Percentiles rank a stretch among this genome's conserved stretches.
These are phyloP conservation scores for Fomes fomentarius DNA, from an alignment of 1,284 basidiomycete species.

Conservation along the genomic window DNA sequence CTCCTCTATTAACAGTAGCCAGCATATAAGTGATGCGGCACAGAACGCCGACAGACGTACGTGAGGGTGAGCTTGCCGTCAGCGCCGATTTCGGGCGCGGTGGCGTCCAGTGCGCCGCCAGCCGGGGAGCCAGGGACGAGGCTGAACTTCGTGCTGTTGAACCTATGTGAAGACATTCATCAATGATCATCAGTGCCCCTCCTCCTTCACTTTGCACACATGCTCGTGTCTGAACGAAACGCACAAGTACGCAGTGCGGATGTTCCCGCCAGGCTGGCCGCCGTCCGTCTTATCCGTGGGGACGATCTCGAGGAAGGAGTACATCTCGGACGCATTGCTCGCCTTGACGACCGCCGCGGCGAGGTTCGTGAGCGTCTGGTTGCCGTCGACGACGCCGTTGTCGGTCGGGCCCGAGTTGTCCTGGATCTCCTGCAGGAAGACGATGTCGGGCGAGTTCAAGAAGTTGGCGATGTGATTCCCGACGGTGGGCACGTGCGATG, in stretches of 20 bases:
- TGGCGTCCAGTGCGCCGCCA: constrained; percentile 52
- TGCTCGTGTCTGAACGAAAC: constrained; percentile 6
- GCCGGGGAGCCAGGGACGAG: constrained; percentile 51
- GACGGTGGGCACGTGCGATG: constrained; percentile 46
- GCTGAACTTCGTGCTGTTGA: constrained; percentile 51
- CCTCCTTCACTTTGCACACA: background rate
- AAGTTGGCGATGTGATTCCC: constrained; percentile 56
- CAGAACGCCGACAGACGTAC: constrained; percentile 33
- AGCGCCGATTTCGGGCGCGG: constrained; percentile 40
- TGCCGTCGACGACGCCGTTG: constrained; percentile 56
- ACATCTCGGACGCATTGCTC: constrained; percentile 40
- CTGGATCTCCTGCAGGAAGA: constrained; percentile 69
- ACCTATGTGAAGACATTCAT: constrained; percentile 36
- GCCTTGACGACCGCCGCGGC: constrained; percentile 48
- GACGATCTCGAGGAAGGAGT: constrained; percentile 51
- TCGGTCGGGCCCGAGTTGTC: constrained; percentile 59
- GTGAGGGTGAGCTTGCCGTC: constrained; percentile 48
- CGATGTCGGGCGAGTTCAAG: constrained; percentile 56
- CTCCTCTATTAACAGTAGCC: too few relatives aligned
- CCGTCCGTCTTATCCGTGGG: constrained; percentile 59
- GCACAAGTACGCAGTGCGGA: constrained; percentile 58
- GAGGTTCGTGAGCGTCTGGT: constrained; percentile 55
- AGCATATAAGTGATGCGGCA: background rate
- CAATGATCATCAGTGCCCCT: background rate
- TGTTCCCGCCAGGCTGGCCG: constrained; percentile 66